Evolutionary conservation across 2,329 filamentous ascomycete species (phyloP).

Genomic region (Triangularia setosa): DNA sequence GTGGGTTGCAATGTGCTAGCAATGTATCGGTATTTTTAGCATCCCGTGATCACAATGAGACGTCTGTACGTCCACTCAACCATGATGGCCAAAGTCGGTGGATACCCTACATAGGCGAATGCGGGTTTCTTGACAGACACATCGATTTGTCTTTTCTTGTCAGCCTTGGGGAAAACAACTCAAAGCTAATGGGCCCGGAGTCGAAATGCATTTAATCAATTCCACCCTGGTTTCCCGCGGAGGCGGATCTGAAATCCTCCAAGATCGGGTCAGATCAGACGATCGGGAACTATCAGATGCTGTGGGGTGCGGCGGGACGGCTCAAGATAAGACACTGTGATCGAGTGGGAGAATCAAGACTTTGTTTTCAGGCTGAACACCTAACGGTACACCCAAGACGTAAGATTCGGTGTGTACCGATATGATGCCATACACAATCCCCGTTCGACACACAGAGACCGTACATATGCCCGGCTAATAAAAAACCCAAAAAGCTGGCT

Average conservation of each 20-base stretch:
- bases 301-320: neutral
- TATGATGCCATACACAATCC: neutral
- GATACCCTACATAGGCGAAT: neutral
- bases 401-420: neutral
- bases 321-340: neutral
- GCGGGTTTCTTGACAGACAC: neutral
- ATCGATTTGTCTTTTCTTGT: too few relatives aligned
- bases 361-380: neutral
- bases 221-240: neutral
- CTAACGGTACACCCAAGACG: too few relatives aligned
- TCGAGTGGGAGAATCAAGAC: neutral
- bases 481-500: neutral
- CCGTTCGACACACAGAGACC: neutral
- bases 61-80: neutral
- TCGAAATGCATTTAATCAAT: neutral
- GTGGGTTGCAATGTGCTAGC: neutral
- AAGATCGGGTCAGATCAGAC: neutral
- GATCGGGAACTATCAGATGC: neutral
- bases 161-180: neutral
- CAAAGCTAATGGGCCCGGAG: neutral
- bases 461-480: neutral
- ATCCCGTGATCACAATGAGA: neutral
- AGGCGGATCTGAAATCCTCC: neutral
- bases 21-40: neutral
- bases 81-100: neutral